Evolutionary conservation across 179 eudicot species (phyloP), one percentile per base, ranked within the genome.

Genomic region (Camellia oleifera): DNA sequence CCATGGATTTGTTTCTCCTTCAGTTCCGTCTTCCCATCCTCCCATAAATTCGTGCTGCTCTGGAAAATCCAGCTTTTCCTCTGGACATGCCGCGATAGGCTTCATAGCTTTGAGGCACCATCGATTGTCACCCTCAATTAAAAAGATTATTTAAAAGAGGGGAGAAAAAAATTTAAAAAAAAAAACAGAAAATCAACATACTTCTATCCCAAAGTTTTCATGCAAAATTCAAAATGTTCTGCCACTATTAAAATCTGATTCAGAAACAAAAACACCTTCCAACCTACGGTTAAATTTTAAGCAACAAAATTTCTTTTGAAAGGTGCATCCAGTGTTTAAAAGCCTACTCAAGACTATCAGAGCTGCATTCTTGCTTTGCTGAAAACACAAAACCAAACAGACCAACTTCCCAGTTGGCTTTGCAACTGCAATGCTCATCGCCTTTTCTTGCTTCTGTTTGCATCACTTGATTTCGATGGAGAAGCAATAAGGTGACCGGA

Each of bases 401-500:
- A 76, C 18, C 78, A 53, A 76, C 45, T 64, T 65, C 20, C n/a
- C n/a, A 20, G 18, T 13, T 17, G 54, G 54, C 20, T 12, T 26
- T 10, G 77, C 17, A 56, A 26, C 65, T 75, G 54, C 45, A 18
- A 57, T 58, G 54, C 60, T 89, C 81, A 90, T 53, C 87, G 86
- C 79, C 86, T 89, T 80, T 89, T 89, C 87, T 90, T 90, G 82
- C 66, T 85, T 42, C 79, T 79, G 78, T 86, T 88, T 78, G 77
- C 81, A 53, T 81, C 86, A 74, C 73, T 87, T 3, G 87, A 85
- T 72, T 89, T 90, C 3, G 93, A 83, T 20, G 90, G 91, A 54
- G 84, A 80, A 46, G 81, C 81, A 60, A 89, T 54, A 40, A 83
- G 61, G 75, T 87, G 85, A 18, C 85, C 89, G 62, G 88, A 86